A percentile compares a stretch with the other conserved stretches of the same genome.
These are phyloP conservation scores for Lactarius tabidus DNA, from an alignment of 768 basidiomycete genomes.

Conservation along the genomic window DNA sequence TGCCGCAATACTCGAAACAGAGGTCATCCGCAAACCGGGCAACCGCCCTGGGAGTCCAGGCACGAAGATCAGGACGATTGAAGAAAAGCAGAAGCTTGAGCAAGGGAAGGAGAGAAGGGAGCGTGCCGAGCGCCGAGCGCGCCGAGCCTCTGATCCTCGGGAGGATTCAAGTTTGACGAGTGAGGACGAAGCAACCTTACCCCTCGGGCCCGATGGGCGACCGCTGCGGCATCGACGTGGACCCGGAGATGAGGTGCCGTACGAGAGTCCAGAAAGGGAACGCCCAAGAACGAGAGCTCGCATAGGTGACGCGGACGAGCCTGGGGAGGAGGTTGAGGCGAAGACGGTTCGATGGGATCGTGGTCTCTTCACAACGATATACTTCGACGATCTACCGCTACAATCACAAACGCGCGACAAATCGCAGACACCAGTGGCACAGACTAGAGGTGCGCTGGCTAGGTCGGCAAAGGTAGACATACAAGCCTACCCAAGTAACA, in stretches of 20 bases:
- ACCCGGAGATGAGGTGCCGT: conserved; percentile 80
- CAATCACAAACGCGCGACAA: conserved; percentile 38
- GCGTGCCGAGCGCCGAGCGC: conserved; percentile 59
- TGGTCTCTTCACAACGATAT: conserved; percentile 58
- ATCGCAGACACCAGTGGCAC: conserved; percentile 38
- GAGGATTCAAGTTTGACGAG: conserved; percentile 26
- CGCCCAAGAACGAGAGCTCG: conserved; percentile 39
- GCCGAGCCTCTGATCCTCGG: conserved; percentile 30
- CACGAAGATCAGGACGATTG: conserved; percentile 65
- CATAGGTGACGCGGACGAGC: conserved; percentile 31
- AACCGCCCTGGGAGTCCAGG: conserved; percentile 71
- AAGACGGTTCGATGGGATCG: conserved; percentile 75
- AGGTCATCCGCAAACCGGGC: conserved; percentile 67
- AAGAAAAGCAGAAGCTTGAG: conserved; percentile 66
- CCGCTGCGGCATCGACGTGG: conserved; percentile 50
- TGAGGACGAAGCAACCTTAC: conserved; percentile 31
- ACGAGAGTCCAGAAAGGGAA: conserved; percentile 56
- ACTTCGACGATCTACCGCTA: conserved; percentile 59
- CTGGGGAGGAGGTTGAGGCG: conserved; percentile 31
- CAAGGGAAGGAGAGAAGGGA: conserved; percentile 49
- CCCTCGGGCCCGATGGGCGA: conserved; percentile 33
- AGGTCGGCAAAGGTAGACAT: conserved; percentile 57
- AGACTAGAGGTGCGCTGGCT: conserved; percentile 62
- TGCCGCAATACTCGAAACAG: conserved; percentile 58
- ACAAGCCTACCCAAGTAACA: background rate